Evolutionary conservation across 345 rosid species (phyloP), one percentile per base, ranked within the genome.

Genomic region (Luvunga scandens): DNA sequence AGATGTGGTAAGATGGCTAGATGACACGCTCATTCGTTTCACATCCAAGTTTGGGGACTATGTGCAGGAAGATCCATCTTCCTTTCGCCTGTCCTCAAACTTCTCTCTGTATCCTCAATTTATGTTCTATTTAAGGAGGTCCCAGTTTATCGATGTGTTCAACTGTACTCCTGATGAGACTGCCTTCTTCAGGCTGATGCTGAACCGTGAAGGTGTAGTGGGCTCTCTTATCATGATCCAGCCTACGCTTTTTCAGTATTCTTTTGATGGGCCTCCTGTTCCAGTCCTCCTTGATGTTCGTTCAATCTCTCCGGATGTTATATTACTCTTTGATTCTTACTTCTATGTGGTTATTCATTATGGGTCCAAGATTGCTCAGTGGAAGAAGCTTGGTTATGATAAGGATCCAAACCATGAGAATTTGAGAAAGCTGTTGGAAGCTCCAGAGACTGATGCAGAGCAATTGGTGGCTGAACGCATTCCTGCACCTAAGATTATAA

Each of bases 101-200:
- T 94, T 96, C 86, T 92, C 99, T 16, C 93, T 96, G 45, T 96
- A 87, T 53, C 99, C 99, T 6, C 99, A 94, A 87, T 96, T 96
- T 86, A 94, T 96, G 98, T 96, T 85, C 83, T 89, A 96, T 81
- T 84, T 96, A 75, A 84, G 99, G 76, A 91, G 99, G 88, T 96
- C 99, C 70, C 98, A 96, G 83, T 96, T 96, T 77, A 88, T 96
- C n/a, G 95, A 96, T 73, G 95, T 96, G 73, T 94, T 94, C 79
- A 92, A 96, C 86, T 85, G 92, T 69, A 82, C 90, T 19, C 99
- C 98, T 0, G 98, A 96, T 48, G 99, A 94, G 78, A 91, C 99
- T 42, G 94, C 92, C 9, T 96, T 88, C 78, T 96, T 92, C 85
- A 90, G 87, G 76, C 83, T 96, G 77, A 92, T 94, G 93, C 81